phyloP scores from a whole-genome alignment of 345 rosid genomes.

The Theobroma cacao region DNA sequence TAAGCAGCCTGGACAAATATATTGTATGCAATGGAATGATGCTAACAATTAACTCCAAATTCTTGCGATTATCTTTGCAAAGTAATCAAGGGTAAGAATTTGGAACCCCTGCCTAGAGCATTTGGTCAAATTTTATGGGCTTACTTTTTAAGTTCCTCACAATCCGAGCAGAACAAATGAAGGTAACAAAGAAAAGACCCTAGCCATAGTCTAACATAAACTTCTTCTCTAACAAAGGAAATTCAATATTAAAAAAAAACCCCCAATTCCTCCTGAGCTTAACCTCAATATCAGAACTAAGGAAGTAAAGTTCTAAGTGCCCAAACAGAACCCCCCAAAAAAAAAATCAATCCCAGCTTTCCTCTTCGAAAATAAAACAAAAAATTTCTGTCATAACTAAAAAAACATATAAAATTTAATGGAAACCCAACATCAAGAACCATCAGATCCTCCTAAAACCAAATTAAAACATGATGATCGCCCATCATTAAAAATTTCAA shows the following conservation, averaged over 20 bases:
- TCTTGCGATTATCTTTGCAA: not conserved
- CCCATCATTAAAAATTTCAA: not conserved
- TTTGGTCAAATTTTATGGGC: not conserved
- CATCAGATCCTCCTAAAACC: not conserved
- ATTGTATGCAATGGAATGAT: not conserved
- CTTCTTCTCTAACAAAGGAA: not conserved
- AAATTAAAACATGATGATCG: not conserved
- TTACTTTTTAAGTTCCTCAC: not conserved
- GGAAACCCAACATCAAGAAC: not conserved
- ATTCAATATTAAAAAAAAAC: not conserved
- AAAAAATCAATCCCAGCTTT: not conserved
- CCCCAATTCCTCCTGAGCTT: not conserved
- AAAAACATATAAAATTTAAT: not conserved
- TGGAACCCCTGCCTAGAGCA: not conserved
- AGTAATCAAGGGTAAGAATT: not conserved
- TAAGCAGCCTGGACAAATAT: not conserved
- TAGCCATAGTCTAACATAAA: not conserved
- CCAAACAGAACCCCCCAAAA: not conserved
- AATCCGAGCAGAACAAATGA: not conserved
- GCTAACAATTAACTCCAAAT: not conserved
- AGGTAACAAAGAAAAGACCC: not conserved
- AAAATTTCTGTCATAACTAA: not conserved
- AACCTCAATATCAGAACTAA: not conserved
- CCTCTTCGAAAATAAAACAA: not conserved
- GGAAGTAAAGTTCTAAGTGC: not conserved